Base-by-base conservation (phyloP, 2,329 filamentous ascomycete species). In the Aspergillus ruber region DNA sequence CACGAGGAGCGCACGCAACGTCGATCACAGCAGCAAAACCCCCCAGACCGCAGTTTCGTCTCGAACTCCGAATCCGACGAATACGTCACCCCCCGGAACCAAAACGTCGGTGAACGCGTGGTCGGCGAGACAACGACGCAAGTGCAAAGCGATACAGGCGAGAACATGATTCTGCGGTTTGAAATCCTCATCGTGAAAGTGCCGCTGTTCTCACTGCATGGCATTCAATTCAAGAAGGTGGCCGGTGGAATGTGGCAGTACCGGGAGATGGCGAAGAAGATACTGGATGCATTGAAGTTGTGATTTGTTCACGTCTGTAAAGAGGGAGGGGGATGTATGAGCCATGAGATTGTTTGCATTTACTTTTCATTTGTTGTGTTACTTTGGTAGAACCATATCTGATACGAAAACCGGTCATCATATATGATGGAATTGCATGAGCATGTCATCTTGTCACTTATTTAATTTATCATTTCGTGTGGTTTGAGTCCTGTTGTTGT, bases 141-240 rank as follows among this genome's bases (percentile, higher is more conserved):
- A 50, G 90, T 96, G 20, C 89, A 95, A 65, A 91, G 82, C 56
- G 91, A 96, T 59, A 79, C 94, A 23, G 90, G 90, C 3, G 85
- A 83, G 49, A 91, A 82, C 68, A 84, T 95, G 79, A 78, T 88
- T 35, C 74, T 97, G 45, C 84, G 88, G 54, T 98, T 97, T 63
- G 93, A 98, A 66, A 95, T 97, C 53, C 84, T 96, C 57, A 93
- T 98, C 57, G 93, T 98, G 65, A 98, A 98, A 72, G 90, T 98
- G 21, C 93, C 93, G 10, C 74, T 98, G 44, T 82, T 98, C 51
- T 90, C 86, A 38, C 73, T 98, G 48, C 91, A 98, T 63, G 93
- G 93, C 43, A 90, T 98, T 52, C 93, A 97, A 67, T 98, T 98
- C 75, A 98, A 98, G 78, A 90, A 93, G 65, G 85, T 97, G 57